Conservation (phyloP, 176 grass and related monocot species). For the Luzula sylvatica region DNA sequence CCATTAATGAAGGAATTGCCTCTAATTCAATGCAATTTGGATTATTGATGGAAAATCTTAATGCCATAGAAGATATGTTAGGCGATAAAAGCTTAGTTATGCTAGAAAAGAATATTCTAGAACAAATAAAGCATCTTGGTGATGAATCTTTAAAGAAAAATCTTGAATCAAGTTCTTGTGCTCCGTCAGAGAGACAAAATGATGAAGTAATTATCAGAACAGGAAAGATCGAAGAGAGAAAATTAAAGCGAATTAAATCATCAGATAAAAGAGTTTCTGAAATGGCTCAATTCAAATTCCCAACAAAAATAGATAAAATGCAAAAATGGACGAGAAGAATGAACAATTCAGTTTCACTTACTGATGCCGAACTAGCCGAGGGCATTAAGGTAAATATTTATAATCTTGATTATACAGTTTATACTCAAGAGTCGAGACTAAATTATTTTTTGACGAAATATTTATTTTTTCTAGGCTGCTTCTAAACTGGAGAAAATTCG, state of each 20-base stretch:
- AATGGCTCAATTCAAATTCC: not conserved
- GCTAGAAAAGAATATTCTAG: slow-evolving; percentile 52
- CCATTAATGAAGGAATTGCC: slow-evolving; percentile 24
- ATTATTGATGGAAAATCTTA: slow-evolving; percentile 64
- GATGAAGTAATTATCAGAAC: slow-evolving; percentile 30
- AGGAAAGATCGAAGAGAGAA: slow-evolving; percentile 56
- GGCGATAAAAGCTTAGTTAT: slow-evolving; percentile 28
- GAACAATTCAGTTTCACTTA: slow-evolving; percentile 23
- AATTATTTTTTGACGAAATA: no score
- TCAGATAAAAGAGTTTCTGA: slow-evolving; percentile 21
- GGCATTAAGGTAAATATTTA: slow-evolving; percentile 49
- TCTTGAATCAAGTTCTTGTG: slow-evolving; percentile 12
- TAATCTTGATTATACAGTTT: no score
- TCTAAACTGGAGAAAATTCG: slow-evolving; percentile 57
- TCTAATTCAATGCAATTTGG: slow-evolving; percentile 26
- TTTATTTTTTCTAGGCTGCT: slow-evolving; percentile 32
- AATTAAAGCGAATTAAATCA: slow-evolving; percentile 42
- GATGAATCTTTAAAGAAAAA: slow-evolving; percentile 26
- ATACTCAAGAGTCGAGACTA: no score
- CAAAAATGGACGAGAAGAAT: slow-evolving; percentile 26
- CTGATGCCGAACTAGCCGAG: slow-evolving; percentile 49
- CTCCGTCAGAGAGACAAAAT: slow-evolving; percentile 14
- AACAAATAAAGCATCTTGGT: slow-evolving; percentile 48
- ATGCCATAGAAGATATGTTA: slow-evolving; percentile 47
- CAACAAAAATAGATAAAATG: slow-evolving; percentile 6